phyloP scores from a whole-genome alignment of 371 early-diverging fungal genomes.

The Cokeromyces recurvatus region DNA sequence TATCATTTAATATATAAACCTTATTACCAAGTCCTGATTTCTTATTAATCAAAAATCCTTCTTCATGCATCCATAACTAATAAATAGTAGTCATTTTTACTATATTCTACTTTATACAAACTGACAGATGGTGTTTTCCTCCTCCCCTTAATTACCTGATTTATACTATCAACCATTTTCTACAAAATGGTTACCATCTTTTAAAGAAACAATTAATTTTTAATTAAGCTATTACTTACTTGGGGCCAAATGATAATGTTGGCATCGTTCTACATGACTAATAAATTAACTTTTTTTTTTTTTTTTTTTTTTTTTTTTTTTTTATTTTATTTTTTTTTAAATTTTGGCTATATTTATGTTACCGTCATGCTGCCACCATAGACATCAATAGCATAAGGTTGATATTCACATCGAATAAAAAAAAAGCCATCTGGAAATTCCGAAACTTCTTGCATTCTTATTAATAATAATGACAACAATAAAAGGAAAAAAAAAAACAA shows the following conservation, averaged over 20 bases:
- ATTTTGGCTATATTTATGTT: conserved; percentile 1
- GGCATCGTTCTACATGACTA: conserved; percentile 30
- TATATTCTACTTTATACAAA: no score
- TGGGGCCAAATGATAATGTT: conserved; percentile 48
- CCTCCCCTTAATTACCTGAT: conserved; percentile 27
- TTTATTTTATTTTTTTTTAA: neutral
- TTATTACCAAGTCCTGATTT: conserved; percentile 45
- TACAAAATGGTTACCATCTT: no score
- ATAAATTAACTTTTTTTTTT: neutral
- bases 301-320: neutral
- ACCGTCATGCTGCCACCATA: conserved; percentile 37
- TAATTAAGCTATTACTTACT: conserved; percentile 21
- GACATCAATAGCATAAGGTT: conserved; percentile 32
- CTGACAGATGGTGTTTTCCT: no score
- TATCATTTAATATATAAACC: no score
- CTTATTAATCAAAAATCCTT: conserved; percentile 47
- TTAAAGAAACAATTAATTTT: no score
- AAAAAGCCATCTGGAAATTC: conserved; percentile 42
- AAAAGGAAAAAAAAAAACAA: no score
- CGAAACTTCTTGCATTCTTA: conserved; percentile 11
- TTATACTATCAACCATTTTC: conserved; percentile 47
- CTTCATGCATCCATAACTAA: conserved; percentile 50
- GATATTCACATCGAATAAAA: conserved; percentile 35
- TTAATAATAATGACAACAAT: no score
- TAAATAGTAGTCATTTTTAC: neutral